phyloP scores from a whole-genome alignment of 352 stramenopile genomes.

The Phytophthora quininea region DNA sequence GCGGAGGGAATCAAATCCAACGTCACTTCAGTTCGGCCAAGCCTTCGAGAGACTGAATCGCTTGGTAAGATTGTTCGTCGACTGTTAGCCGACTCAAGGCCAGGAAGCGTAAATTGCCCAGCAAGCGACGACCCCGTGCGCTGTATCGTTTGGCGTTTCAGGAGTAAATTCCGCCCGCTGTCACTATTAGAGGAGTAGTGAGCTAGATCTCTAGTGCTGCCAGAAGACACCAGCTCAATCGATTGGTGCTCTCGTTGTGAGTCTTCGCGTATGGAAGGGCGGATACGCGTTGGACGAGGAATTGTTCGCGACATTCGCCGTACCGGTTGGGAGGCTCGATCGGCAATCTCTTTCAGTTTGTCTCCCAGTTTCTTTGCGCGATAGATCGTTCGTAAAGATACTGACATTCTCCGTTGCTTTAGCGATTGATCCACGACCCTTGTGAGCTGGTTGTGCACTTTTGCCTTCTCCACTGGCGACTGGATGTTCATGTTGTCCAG shows the following conservation, averaged over 20 bases:
- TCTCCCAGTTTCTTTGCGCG: slow-evolving; percentile 79
- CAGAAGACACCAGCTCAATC: slow-evolving; percentile 7
- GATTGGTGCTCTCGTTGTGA: slow-evolving; percentile 7
- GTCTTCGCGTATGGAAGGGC: slow-evolving; percentile 29
- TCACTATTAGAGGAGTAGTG: slow-evolving; percentile 23
- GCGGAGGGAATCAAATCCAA: slow-evolving; percentile 58
- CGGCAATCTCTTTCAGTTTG: slow-evolving; percentile 84
- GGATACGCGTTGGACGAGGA: slow-evolving; percentile 21
- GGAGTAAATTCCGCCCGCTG: slow-evolving; percentile 18
- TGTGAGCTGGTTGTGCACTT: slow-evolving; percentile 80
- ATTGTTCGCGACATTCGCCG: slow-evolving; percentile 29
- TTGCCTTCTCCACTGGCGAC: slow-evolving; percentile 70
- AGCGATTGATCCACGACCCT: slow-evolving; percentile 82
- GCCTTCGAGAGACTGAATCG: slow-evolving; percentile 56
- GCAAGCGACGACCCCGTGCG: slow-evolving; percentile 11
- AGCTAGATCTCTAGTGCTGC: slow-evolving; percentile 32
- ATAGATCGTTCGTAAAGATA: slow-evolving; percentile 79
- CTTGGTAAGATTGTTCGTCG: slow-evolving; percentile 37
- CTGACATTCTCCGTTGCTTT: slow-evolving; percentile 71
- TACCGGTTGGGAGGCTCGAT: slow-evolving; percentile 50
- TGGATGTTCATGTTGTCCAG: slow-evolving; percentile 89
- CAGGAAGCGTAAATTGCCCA: slow-evolving; percentile 7
- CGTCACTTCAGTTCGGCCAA: slow-evolving; percentile 59
- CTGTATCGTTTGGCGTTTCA: slow-evolving; percentile 14
- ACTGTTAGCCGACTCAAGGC: slow-evolving; percentile 8